A percentile compares a stretch with the other conserved stretches of the same genome.
phyloP scores from a whole-genome alignment of 768 basidiomycete species.

The Termitomyces bulborhizus region DNA sequence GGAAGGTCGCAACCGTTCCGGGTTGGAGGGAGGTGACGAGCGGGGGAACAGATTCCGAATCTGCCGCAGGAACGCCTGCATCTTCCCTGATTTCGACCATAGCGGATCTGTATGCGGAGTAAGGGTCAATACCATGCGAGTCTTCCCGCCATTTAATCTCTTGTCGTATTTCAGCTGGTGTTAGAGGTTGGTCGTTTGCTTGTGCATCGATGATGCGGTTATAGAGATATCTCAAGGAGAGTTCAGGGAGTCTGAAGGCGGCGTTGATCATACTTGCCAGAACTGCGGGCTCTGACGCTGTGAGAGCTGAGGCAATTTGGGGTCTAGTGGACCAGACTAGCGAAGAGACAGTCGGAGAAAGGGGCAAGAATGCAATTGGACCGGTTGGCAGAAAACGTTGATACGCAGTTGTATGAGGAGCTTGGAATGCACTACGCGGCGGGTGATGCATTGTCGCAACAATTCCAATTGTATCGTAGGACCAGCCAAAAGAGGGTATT shows the following conservation, averaged over 20 bases:
- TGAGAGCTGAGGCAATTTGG: conserved; percentile 63
- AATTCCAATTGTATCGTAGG: conserved; percentile 83
- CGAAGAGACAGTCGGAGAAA: conserved; percentile 72
- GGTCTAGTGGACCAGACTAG: conserved; percentile 94
- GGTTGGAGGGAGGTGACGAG: conserved; percentile 64
- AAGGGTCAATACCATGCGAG: conserved; percentile 57
- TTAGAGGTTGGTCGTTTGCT: conserved; percentile 36
- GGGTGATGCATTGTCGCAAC: conserved; percentile 83
- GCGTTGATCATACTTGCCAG: conserved; percentile 80
- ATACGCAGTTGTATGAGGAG: conserved; percentile 75
- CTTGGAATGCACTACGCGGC: conserved; percentile 55
- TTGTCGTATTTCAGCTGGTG: conserved; percentile 40
- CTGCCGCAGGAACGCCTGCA: conserved; percentile 55
- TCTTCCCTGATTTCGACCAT: conserved; percentile 19
- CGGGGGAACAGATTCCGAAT: conserved; percentile 67
- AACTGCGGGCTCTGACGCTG: conserved; percentile 54
- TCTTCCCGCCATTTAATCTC: conserved; percentile 72
- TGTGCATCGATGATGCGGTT: conserved; percentile 52
- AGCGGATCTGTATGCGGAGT: conserved; percentile 58
- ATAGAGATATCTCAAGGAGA: conserved; percentile 67
- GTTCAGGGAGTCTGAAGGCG: conserved; percentile 78
- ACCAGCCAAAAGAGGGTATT: conserved; percentile 87
- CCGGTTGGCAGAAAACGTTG: conserved; percentile 95
- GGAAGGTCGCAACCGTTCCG: conserved; percentile 82
- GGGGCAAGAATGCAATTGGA: conserved; percentile 91